A percentile compares a stretch with the other conserved stretches of the same genome.
Evolutionary conservation across 345 rosid genomes (phyloP).

Genomic region (Corchorus capsularis): DNA sequence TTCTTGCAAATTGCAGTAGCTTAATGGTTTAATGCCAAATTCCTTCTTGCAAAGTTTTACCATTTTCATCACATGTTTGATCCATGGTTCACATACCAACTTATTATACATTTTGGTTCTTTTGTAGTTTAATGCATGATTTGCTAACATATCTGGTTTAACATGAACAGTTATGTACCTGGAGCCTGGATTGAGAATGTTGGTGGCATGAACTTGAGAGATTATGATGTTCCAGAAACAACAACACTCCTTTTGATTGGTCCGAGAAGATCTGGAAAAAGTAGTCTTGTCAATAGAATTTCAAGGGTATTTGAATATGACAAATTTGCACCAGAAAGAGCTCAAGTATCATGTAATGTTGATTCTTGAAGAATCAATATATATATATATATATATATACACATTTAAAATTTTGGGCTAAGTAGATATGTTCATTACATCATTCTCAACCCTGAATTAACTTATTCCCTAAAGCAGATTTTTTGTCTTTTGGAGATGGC

Average conservation of each 20-base stretch:
- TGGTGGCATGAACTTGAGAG: slow-evolving; percentile 23
- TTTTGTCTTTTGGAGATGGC: slow-evolving; percentile 50
- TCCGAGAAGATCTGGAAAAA: slow-evolving; percentile 79
- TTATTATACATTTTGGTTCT: background rate
- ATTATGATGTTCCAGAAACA: slow-evolving; percentile 51
- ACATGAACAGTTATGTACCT: slow-evolving; percentile 54
- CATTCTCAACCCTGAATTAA: background rate
- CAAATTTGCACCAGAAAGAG: slow-evolving; percentile 57
- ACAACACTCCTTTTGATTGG: slow-evolving; percentile 67
- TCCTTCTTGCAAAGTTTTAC: background rate
- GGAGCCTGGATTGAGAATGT: slow-evolving; percentile 60
- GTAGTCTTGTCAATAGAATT: slow-evolving; percentile 72
- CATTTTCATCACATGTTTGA: background rate
- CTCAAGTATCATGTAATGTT: slow-evolving; percentile 74
- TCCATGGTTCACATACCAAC: background rate
- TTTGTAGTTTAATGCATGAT: background rate
- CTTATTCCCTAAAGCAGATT: slow-evolving; percentile 39
- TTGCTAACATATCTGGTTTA: background rate
- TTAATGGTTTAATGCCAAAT: background rate
- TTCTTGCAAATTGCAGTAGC: background rate
- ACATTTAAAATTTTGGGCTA: too few relatives aligned
- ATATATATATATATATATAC: too few relatives aligned
- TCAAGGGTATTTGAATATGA: slow-evolving; percentile 63
- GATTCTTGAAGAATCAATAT: background rate
- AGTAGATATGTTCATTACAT: slow-evolving; percentile 3